Percentiles rank a stretch among this genome's conserved stretches.
Evolutionary conservation across 2,329 filamentous ascomycete genomes (phyloP).

Genomic region (Penicillium sp.): DNA sequence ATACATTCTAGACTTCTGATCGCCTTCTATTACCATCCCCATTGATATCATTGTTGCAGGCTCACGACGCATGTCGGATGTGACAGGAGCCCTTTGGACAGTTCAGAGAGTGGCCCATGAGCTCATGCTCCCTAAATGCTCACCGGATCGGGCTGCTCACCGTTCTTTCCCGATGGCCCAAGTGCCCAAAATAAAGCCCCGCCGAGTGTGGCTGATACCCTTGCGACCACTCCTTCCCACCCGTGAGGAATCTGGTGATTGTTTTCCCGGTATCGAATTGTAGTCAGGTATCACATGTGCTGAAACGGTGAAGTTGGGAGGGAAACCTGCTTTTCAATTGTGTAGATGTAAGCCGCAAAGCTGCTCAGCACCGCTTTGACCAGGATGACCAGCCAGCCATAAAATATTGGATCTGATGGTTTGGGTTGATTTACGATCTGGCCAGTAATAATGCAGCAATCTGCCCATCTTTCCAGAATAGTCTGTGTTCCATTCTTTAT

Average conservation of each 20-base stretch:
- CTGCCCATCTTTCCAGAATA: slow-evolving; percentile 6
- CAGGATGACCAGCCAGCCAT: background rate
- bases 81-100: background rate
- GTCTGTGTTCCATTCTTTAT: slow-evolving; percentile 1
- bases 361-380: background rate
- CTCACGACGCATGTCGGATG: background rate
- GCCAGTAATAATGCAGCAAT: background rate
- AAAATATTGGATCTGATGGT: background rate
- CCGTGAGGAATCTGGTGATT: background rate
- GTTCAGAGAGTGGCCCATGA: background rate
- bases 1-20: background rate
- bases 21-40: background rate
- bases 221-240: slow-evolving; percentile 2
- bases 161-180: slow-evolving; percentile 11
- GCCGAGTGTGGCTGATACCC: background rate
- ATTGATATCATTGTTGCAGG: background rate
- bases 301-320: background rate
- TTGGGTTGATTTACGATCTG: background rate
- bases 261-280: background rate
- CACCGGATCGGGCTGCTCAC: slow-evolving; percentile 5
- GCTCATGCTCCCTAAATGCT: slow-evolving; percentile 5
- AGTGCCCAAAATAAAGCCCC: background rate
- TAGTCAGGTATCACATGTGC: background rate
- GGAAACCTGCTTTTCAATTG: background rate
- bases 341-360: background rate